Percentiles rank a stretch among this genome's conserved stretches.
Evolutionary conservation across 306 rosid genomes (phyloP).

Genomic region (Echinosophora koreensis): DNA sequence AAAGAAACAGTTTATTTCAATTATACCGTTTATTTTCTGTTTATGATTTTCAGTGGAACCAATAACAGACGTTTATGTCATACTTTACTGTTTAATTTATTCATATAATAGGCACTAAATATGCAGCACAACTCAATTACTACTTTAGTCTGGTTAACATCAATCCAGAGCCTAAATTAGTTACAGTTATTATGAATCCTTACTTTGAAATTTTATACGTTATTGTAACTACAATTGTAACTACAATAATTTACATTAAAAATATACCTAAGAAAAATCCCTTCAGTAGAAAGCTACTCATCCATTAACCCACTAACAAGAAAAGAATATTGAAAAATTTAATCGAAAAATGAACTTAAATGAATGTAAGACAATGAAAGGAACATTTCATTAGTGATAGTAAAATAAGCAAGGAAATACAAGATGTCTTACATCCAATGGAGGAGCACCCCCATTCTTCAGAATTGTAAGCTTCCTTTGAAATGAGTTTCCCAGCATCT

Average conservation of each 20-base stretch:
- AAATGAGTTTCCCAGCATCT: slow-evolving; percentile 93
- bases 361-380: slow-evolving; percentile 22
- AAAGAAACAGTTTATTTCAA: slow-evolving; percentile 20
- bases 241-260: neutral
- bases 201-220: neutral
- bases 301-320: neutral
- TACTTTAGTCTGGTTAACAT: neutral
- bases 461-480: slow-evolving; percentile 84
- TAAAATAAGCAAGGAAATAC: slow-evolving; percentile 19
- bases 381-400: slow-evolving; percentile 24
- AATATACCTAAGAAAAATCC: neutral
- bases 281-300: neutral
- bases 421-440: slow-evolving; percentile 63
- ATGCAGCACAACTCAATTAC: neutral
- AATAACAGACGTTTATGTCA: neutral
- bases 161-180: slow-evolving; percentile 30
- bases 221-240: neutral
- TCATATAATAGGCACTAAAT: slow-evolving; percentile 17
- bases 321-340: neutral
- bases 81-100: slow-evolving; percentile 3
- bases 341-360: neutral
- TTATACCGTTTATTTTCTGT: neutral
- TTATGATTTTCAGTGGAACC: neutral
- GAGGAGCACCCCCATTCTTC: slow-evolving; percentile 70
- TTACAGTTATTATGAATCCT: neutral